Percentiles rank a stretch among this genome's conserved stretches.
Evolutionary conservation across 495 filamentous ascomycete species (phyloP).

Genomic region (Penicillium desertorum): DNA sequence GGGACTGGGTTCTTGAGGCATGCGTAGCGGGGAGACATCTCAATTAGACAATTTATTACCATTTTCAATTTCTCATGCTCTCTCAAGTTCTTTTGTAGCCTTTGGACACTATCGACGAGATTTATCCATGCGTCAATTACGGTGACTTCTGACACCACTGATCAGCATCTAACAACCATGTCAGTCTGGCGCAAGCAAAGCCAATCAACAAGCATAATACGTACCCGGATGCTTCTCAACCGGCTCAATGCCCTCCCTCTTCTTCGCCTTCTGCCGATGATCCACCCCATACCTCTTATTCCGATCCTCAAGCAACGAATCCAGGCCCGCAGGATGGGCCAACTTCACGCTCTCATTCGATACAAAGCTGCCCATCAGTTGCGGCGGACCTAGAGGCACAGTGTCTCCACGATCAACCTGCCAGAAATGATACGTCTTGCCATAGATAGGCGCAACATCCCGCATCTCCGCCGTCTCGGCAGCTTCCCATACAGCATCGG

Average conservation of each 20-base stretch:
- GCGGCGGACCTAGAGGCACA: slow-evolving; percentile 70
- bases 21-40: slow-evolving; percentile 45
- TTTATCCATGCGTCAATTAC: not conserved
- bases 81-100: not conserved
- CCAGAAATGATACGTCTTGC: slow-evolving; percentile 92
- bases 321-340: slow-evolving; percentile 59
- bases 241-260: slow-evolving; percentile 58
- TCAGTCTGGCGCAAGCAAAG: slow-evolving; percentile 15
- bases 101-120: not conserved
- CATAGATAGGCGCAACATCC: slow-evolving; percentile 68
- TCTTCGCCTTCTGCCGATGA: slow-evolving; percentile 59
- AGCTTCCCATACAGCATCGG: slow-evolving; percentile 62
- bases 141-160: slow-evolving; percentile 36
- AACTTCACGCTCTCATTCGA: slow-evolving; percentile 54
- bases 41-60: slow-evolving; percentile 11
- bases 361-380: slow-evolving; percentile 77
- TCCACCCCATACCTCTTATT: slow-evolving; percentile 66
- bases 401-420: slow-evolving; percentile 78
- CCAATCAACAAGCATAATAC: slow-evolving; percentile 12
- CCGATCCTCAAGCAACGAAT: slow-evolving; percentile 58
- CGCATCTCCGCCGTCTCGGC: slow-evolving; percentile 82
- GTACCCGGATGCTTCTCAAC: slow-evolving; percentile 59
- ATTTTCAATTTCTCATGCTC: not conserved
- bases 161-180: slow-evolving; percentile 46
- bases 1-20: slow-evolving; percentile 49